Evolutionary conservation across 2,329 filamentous ascomycete species (phyloP), one percentile per base, ranked within the genome.

Genomic region (Aciculosporium take): DNA sequence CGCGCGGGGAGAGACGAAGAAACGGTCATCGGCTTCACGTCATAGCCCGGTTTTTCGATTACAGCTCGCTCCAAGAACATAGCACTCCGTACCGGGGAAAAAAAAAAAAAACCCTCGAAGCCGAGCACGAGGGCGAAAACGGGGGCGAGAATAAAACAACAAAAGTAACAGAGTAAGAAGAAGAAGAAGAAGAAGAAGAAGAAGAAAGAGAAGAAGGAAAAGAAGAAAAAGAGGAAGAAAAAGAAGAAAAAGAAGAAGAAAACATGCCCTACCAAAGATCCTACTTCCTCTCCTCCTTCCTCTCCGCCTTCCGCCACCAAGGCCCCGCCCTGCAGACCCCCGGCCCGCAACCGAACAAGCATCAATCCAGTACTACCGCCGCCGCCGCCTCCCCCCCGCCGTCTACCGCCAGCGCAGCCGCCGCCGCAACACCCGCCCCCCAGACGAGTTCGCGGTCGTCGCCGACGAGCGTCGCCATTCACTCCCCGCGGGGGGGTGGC

Each of bases 221-320:
- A 9, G 9, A 13, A 23, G 1, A 23, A 2, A 23, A 3, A 30
- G 5, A 6, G 3, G 9, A 21, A 10, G 10, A n/a, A 15, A 15
- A 38, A 29, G 15, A 10, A 23, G 1, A 23, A 2, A 23, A 3
- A 30, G 5, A 6, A 5, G 9, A 21, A 10, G 10, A 29, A 4
- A 34, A 23, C 31, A 72, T 72, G 68, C 65, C 69, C 37, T 69
- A 68, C 28, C 69, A 73, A 51, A 67, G 69, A 38, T 69, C 70
- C 36, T 73, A 67, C 56, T 72, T 74, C 60, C 67, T 74, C 51
- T 71, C 70, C 36, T 68, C 66, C 52, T 72, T 74, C 60, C 64
- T 74, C 56, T 66, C 69, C 55, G 68, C 70, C 56, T 71, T 73
- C 53, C 68, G 70, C 39, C 67, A 68, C 44, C 67, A 67, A 51